These are phyloP conservation scores for Fusarium drepaniforme DNA, from an alignment of 2,329 filamentous ascomycete species.

Conservation along the genomic window DNA sequence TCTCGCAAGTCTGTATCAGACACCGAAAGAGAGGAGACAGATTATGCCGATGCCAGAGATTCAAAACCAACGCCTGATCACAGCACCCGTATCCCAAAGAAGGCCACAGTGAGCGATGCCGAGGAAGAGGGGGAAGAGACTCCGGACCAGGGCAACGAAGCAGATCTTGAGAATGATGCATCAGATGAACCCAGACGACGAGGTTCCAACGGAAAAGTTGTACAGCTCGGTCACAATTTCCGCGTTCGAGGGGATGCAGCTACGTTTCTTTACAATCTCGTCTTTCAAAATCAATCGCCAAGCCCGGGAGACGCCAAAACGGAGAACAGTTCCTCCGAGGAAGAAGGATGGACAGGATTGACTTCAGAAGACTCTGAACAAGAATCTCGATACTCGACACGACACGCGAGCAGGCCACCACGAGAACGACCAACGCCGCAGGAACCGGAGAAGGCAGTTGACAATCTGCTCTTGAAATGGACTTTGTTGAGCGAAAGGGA, in stretches of 20 bases:
- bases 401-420: background rate
- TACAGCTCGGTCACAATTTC: conserved; percentile 19
- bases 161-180: background rate
- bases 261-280: conserved; percentile 25
- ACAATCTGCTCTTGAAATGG: conserved; percentile 22
- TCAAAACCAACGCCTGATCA: background rate
- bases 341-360: background rate
- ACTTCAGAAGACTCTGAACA: background rate
- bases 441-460: conserved; percentile 17
- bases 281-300: conserved; percentile 6
- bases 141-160: background rate
- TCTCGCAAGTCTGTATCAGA: background rate
- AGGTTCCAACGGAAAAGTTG: background rate
- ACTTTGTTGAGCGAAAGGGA: conserved; percentile 21
- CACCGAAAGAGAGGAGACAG: background rate
- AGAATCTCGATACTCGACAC: background rate
- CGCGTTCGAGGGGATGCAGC: conserved; percentile 27
- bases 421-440: background rate
- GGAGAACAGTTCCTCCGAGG: background rate
- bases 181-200: background rate
- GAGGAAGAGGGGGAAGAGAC: background rate
- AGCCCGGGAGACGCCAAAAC: rapidly evolving
- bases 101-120: background rate
- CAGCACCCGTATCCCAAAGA: background rate
- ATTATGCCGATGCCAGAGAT: background rate